A percentile compares a stretch with the other conserved stretches of the same genome.
These are phyloP conservation scores for Calonectria pseudoreteaudii DNA, from an alignment of 2,329 filamentous ascomycete species.

Conservation along the genomic window DNA sequence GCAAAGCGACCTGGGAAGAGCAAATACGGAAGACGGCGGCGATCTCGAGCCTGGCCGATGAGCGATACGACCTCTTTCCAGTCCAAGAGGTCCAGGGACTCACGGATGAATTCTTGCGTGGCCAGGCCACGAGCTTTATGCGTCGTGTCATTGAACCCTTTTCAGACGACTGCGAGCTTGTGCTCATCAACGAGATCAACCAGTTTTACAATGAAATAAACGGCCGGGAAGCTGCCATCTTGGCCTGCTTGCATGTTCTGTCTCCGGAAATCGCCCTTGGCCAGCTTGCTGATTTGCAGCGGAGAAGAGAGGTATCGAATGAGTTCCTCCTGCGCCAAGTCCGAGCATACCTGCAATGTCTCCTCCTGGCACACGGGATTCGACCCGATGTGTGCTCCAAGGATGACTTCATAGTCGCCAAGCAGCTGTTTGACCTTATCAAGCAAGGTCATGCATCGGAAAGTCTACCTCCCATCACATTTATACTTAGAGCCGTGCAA, in stretches of 20 bases:
- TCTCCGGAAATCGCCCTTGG: conserved; percentile 7
- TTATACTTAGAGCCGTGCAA: conserved; percentile 13
- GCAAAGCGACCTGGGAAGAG: conserved; percentile 21
- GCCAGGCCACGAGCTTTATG: neutral
- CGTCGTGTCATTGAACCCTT: conserved; percentile 16
- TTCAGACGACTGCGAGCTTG: conserved; percentile 18
- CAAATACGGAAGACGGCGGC: conserved; percentile 25
- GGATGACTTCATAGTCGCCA: neutral
- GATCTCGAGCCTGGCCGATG: conserved; percentile 10
- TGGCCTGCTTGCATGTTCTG: conserved; percentile 27
- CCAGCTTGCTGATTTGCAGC: conserved; percentile 10
- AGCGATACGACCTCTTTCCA: conserved; percentile 24
- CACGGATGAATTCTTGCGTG: conserved; percentile 15
- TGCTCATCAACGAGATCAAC: conserved; percentile 8
- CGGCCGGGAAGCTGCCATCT: conserved; percentile 16
- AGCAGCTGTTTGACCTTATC: conserved; percentile 19
- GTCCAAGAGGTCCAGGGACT: conserved; percentile 17
- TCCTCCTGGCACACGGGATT: conserved; percentile 16
- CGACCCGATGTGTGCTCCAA: neutral
- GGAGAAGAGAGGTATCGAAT: conserved; percentile 2
- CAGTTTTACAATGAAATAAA: conserved; percentile 15
- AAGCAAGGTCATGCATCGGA: neutral
- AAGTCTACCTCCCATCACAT: conserved; percentile 10
- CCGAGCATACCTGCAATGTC: conserved; percentile 26
- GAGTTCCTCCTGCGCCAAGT: conserved; percentile 15